These are phyloP conservation scores for Boletus subcaerulescens DNA, from an alignment of 768 basidiomycete genomes.

Conservation along the genomic window DNA sequence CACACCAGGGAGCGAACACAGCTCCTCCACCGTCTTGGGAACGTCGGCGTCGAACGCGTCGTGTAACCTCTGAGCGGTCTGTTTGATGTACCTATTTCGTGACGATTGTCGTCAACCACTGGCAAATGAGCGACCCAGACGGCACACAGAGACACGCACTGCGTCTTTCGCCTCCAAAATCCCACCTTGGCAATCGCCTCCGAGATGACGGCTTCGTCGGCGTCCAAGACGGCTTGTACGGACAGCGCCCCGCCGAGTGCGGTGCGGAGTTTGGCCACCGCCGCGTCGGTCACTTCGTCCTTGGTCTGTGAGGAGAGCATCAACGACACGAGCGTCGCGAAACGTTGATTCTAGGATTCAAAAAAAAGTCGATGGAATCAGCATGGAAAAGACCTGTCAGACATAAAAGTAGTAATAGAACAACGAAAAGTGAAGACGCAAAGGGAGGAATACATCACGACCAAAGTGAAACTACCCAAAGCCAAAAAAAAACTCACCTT, in stretches of 20 bases:
- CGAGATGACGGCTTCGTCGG: slow-evolving; percentile 60
- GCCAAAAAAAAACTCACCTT: slow-evolving; percentile 42
- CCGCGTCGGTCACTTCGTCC: slow-evolving; percentile 82
- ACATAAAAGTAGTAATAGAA: too few species aligned
- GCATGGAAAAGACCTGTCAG: too few species aligned
- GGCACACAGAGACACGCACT: slow-evolving; percentile 36
- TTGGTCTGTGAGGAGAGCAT: slow-evolving; percentile 98
- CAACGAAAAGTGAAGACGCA: too few species aligned
- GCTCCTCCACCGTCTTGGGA: slow-evolving; percentile 82
- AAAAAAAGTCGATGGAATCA: too few species aligned
- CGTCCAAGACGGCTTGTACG: slow-evolving; percentile 63
- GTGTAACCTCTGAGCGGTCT: slow-evolving; percentile 63
- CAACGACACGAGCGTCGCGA: slow-evolving; percentile 83
- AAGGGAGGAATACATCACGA: too few species aligned
- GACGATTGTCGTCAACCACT: too few species aligned
- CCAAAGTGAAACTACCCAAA: too few species aligned
- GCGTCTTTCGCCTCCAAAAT: slow-evolving; percentile 87
- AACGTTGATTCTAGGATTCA: slow-evolving; percentile 56
- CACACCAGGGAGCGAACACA: slow-evolving; percentile 86
- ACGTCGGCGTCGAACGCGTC: slow-evolving; percentile 82
- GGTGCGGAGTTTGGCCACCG: slow-evolving; percentile 67
- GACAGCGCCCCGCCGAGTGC: slow-evolving; percentile 80
- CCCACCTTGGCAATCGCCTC: slow-evolving; percentile 86
- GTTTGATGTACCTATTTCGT: slow-evolving; percentile 63
- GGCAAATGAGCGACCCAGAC: too few species aligned